Percentiles rank a stretch among this genome's conserved stretches.
Conservation (phyloP, 495 filamentous ascomycete genomes). For the Lineolata rhizophorae region DNA sequence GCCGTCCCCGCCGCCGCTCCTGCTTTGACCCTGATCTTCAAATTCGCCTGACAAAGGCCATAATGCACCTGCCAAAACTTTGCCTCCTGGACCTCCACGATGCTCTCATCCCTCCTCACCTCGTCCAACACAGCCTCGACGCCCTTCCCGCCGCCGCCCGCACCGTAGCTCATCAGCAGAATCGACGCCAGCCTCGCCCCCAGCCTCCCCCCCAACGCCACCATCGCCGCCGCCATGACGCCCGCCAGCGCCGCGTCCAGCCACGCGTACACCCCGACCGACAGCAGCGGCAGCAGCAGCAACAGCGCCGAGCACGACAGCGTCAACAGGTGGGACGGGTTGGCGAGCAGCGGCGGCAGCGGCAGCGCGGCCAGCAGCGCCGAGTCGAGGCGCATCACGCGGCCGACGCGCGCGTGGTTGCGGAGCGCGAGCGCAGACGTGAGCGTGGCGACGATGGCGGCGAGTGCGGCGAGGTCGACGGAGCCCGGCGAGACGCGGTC, state of each 20-base stretch:
- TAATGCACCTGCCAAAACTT: slow-evolving; percentile 98
- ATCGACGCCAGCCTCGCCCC: slow-evolving; percentile 73
- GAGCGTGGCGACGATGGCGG: slow-evolving; percentile 73
- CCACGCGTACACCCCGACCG: slow-evolving; percentile 48
- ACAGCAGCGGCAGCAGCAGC: slow-evolving; percentile 63
- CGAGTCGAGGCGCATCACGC: slow-evolving; percentile 51
- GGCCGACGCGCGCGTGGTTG: slow-evolving; percentile 87
- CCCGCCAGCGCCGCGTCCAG: slow-evolving; percentile 65
- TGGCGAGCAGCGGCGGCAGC: slow-evolving; percentile 60
- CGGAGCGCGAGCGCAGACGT: slow-evolving; percentile 69
- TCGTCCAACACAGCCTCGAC: slow-evolving; percentile 62
- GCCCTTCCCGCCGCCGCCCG: slow-evolving; percentile 19
- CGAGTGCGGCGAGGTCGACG: slow-evolving; percentile 61
- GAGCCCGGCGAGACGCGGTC: slow-evolving; percentile 48
- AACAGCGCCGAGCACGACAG: slow-evolving; percentile 64
- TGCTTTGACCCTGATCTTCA: slow-evolving; percentile 47
- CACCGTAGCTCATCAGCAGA: slow-evolving; percentile 76
- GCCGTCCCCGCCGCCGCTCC: slow-evolving; percentile 22
- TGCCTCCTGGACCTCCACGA: slow-evolving; percentile 65
- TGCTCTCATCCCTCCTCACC: slow-evolving; percentile 56
- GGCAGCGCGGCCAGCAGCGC: slow-evolving; percentile 35
- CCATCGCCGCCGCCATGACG: slow-evolving; percentile 68
- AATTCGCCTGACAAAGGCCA: slow-evolving; percentile 81
- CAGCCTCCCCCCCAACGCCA: slow-evolving; percentile 57
- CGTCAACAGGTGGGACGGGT: slow-evolving; percentile 86